Evolutionary conservation across 2,329 filamentous ascomycete species (phyloP).

Genomic region (Graphilbum ipis-grandicollis): DNA sequence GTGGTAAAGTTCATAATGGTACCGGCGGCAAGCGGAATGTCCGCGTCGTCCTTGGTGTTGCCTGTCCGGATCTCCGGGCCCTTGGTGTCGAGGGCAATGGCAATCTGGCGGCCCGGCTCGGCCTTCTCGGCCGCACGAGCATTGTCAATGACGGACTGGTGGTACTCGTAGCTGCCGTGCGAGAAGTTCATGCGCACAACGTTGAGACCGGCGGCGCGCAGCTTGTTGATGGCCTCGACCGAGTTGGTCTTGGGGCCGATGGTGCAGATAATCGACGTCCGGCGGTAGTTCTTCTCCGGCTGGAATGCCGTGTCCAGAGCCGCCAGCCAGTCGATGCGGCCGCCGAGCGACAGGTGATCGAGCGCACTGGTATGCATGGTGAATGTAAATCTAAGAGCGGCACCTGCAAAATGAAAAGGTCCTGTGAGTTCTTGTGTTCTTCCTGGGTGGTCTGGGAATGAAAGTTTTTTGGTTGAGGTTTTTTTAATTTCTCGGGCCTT

Average conservation of each 20-base stretch:
- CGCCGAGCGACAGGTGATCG: conserved; percentile 69
- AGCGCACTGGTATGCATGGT: conserved; percentile 50
- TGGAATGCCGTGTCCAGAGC: conserved; percentile 75
- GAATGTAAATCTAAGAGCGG: too few relatives aligned
- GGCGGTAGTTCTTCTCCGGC: conserved; percentile 78
- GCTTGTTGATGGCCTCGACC: conserved; percentile 86
- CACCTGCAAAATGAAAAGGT: too few relatives aligned
- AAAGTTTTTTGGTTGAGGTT: neutral
- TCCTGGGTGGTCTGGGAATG: neutral
- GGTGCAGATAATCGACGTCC: conserved; percentile 96
- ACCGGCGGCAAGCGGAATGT: conserved; percentile 69
- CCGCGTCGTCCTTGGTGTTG: conserved; percentile 57
- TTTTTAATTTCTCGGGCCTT: neutral
- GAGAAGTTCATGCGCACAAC: conserved; percentile 99
- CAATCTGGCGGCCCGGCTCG: conserved; percentile 69
- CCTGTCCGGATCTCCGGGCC: conserved; percentile 45
- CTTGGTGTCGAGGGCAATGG: conserved; percentile 76
- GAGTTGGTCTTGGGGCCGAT: conserved; percentile 99
- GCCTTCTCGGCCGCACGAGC: conserved; percentile 68
- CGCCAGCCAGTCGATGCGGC: conserved; percentile 48
- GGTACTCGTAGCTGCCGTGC: conserved; percentile 87
- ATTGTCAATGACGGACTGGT: conserved; percentile 87
- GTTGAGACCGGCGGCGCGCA: conserved; percentile 82
- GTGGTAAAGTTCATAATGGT: conserved; percentile 90
- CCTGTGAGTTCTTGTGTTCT: neutral